phyloP scores from a whole-genome alignment of 495 filamentous ascomycete species.

The Neurospora tetrasperma region DNA sequence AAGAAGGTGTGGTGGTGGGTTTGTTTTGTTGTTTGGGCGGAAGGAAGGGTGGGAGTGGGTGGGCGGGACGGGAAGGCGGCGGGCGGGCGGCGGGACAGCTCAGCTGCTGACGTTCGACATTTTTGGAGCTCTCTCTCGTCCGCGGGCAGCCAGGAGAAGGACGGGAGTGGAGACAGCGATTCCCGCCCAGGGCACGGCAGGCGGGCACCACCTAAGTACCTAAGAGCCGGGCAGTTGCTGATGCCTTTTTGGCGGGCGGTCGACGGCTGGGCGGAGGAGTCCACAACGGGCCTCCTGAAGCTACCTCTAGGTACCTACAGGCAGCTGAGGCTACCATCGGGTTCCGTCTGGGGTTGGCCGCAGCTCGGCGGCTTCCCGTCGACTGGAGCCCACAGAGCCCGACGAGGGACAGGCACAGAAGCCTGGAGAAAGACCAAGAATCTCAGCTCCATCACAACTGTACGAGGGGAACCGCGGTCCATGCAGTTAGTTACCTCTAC shows the following conservation, averaged over 20 bases:
- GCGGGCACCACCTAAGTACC: background rate
- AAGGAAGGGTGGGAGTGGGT: background rate
- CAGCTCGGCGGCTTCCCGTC: constrained; percentile 5
- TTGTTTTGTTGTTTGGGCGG: background rate
- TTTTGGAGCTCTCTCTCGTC: background rate
- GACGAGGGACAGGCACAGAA: constrained; percentile 12
- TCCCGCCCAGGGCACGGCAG: background rate
- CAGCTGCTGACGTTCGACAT: background rate
- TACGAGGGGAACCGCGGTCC: too few relatives aligned
- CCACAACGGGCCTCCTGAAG: background rate
- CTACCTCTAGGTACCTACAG: background rate
- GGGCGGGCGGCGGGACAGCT: background rate
- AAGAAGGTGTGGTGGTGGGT: background rate
- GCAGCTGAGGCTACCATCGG: background rate
- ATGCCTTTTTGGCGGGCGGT: background rate
- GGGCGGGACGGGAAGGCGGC: background rate
- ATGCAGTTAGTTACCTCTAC: too few relatives aligned
- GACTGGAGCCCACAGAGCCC: background rate
- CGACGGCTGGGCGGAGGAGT: background rate
- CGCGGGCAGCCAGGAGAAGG: background rate
- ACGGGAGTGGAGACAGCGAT: background rate
- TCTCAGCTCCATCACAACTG: background rate
- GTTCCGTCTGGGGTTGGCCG: constrained; percentile 9
- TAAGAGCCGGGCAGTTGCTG: background rate
- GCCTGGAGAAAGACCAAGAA: constrained; percentile 21